Evolutionary conservation across 163 green algal genomes (phyloP), one percentile per base, ranked within the genome.

Genomic region (Chlorella variabilis): DNA sequence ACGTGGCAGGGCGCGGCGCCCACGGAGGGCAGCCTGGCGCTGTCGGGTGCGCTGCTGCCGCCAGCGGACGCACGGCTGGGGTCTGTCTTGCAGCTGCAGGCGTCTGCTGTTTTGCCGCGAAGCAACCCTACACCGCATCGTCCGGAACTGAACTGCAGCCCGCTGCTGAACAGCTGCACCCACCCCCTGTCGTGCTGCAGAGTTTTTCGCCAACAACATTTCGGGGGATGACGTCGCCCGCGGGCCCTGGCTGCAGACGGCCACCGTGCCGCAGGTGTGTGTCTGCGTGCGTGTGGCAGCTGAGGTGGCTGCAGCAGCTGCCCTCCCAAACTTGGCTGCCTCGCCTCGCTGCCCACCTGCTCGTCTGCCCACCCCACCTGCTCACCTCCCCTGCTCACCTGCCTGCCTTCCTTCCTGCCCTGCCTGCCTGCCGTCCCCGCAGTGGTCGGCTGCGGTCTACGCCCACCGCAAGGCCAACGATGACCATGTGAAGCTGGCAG

Each of bases 401-500:
- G n/a, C n/a, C 66, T 71, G 17, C 41, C 45, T 75, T 27, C n/a
- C 7, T 27, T 75, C 8, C 68, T 61, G 68, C n/a, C n/a, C n/a
- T n/a, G n/a, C n/a, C 66, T 71, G 17, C 41, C 45, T 75, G 8
- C n/a, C 7, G 7, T 75, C 8, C 68, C n/a, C 66, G 6, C 56
- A 71, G 25, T 92, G 87, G 87, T 80, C 59, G 31, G 82, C 77
- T 6, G 33, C 78, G 0, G 80, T 91, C 25, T 77, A 82, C 5
- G 69, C 81, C 25, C 90, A 94, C 82, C 85, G 83, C 71, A 87
- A 87, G 82, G 63, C 83, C 2, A 62, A 49, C 0, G 90, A 94
- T 62, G 87, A 92, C 42, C 90, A 94, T 65, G 49, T 94, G 11
- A 90, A 89, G 45, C 51, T 92, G 62, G 59, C 56, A 27, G 34